Conservation (phyloP, 164 flowering plant genomes). For the Tinospora cordifolia region DNA sequence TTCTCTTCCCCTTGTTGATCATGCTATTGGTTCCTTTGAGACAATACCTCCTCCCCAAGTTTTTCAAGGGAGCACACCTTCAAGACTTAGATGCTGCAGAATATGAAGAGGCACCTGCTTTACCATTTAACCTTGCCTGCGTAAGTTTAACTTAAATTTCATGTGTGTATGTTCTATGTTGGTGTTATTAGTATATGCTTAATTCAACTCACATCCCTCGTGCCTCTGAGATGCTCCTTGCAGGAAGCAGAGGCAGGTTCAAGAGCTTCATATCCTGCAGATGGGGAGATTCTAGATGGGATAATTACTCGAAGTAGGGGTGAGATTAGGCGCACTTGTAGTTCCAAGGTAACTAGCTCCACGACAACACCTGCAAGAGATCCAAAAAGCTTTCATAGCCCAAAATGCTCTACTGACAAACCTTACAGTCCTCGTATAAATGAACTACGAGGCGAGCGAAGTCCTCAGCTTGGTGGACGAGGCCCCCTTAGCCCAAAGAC, state of each 20-base stretch:
- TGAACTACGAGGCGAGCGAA: constrained; percentile 44
- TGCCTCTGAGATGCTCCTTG: constrained; percentile 5
- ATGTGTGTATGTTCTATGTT: neutral
- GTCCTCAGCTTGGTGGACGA: constrained; percentile 40
- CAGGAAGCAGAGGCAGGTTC: constrained; percentile 54
- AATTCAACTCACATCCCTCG: neutral
- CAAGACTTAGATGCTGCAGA: constrained; percentile 97
- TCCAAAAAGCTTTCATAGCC: constrained; percentile 42
- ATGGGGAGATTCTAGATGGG: constrained; percentile 75
- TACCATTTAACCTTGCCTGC: constrained; percentile 59
- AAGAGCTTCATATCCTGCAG: constrained; percentile 42
- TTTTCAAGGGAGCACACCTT: constrained; percentile 90
- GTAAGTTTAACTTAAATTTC: constrained; percentile 26
- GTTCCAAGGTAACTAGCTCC: constrained; percentile 84
- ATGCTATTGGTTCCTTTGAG: constrained; percentile 96
- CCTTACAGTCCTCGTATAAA: constrained; percentile 60
- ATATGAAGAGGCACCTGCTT: constrained; percentile 88
- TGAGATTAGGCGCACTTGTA: constrained; percentile 55
- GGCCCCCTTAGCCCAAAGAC: constrained; percentile 41
- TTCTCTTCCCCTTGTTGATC: constrained; percentile 90
- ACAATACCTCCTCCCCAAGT: constrained; percentile 83
- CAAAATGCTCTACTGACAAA: constrained; percentile 34
- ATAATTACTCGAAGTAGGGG: constrained; percentile 88
- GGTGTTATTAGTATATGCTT: neutral
- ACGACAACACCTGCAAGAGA: constrained; percentile 65